Percentiles rank a stretch among this genome's conserved stretches.
These are phyloP conservation scores for Ogataea thermomethanolica DNA, from an alignment of 805 yeast genomes.

Conservation along the genomic window DNA sequence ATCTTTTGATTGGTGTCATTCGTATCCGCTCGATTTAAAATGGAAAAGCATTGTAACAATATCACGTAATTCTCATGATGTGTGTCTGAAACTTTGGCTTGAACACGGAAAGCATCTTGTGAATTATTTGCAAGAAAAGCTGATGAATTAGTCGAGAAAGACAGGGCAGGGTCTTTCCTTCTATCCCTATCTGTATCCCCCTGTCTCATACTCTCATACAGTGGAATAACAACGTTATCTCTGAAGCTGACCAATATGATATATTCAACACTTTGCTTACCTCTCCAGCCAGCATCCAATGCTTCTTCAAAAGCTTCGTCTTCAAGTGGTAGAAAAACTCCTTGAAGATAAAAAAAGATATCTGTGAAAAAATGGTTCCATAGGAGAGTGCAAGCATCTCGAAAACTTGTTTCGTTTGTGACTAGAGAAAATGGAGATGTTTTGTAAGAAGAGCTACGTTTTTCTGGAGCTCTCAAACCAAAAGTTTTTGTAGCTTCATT, in stretches of 20 bases:
- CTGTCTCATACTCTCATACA: constrained; percentile 41
- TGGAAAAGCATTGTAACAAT: constrained; percentile 60
- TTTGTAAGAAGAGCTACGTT: constrained; percentile 2
- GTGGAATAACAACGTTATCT: constrained; percentile 51
- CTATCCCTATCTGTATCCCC: constrained; percentile 25
- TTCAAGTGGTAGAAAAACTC: constrained; percentile 59
- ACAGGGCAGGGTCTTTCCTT: constrained; percentile 14
- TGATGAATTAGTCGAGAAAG: constrained; percentile 10
- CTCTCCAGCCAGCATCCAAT: background rate
- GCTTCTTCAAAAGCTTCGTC: constrained; percentile 27
- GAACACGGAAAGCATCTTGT: background rate
- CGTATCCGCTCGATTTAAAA: constrained; percentile 50
- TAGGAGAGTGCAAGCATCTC: constrained; percentile 39
- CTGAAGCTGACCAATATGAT: constrained; percentile 46
- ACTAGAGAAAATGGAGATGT: constrained; percentile 32
- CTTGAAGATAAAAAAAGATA: constrained; percentile 55
- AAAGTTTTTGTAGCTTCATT: constrained; percentile 30
- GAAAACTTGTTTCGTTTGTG: constrained; percentile 21
- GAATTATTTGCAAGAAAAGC: constrained; percentile 3
- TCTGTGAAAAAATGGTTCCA: constrained; percentile 60
- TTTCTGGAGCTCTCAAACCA: constrained; percentile 24
- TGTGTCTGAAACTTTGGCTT: constrained; percentile 3
- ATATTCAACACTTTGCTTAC: constrained; percentile 33
- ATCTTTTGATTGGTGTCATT: constrained; percentile 53
- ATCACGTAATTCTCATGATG: constrained; percentile 13